A percentile compares a stretch with the other conserved stretches of the same genome.
phyloP scores from a whole-genome alignment of 208 protist species.

The Strigomonas culicis region DNA sequence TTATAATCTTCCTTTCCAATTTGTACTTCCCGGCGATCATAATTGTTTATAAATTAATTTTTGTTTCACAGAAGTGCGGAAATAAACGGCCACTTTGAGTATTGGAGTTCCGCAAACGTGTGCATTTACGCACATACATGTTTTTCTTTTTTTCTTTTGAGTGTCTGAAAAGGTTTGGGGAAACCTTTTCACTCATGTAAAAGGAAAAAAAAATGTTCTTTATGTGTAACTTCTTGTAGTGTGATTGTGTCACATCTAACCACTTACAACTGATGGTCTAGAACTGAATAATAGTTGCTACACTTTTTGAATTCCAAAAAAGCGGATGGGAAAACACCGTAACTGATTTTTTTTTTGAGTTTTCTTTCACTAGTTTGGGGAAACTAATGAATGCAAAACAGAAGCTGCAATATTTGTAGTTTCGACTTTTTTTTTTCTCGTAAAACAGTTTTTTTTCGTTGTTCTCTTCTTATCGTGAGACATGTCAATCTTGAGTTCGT shows the following conservation, averaged over 20 bases:
- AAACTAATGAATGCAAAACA: conserved; percentile 8
- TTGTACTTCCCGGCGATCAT: neutral
- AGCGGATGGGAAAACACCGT: neutral
- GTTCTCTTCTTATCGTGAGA: no score
- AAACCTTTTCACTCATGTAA: neutral
- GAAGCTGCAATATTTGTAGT: neutral
- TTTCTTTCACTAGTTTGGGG: conserved; percentile 2
- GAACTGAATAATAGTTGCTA: no score
- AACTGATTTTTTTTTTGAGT: conserved; percentile 1
- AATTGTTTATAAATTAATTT: neutral
- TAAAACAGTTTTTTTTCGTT: neutral
- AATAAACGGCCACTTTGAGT: no score
- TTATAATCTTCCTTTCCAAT: conserved; percentile 4
- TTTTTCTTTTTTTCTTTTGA: neutral
- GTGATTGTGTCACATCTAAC: no score
- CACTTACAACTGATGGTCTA: no score
- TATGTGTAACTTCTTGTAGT: neutral
- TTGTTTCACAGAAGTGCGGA: neutral
- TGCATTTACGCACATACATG: neutral
- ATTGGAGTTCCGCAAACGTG: no score
- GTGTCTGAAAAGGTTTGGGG: neutral
- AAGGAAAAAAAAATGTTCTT: no score
- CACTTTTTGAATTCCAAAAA: no score
- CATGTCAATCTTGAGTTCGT: neutral
- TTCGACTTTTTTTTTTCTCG: neutral